Evolutionary conservation across 192 early-diverging fungal genomes (phyloP).

Genomic region (Obelidium mucronatum): DNA sequence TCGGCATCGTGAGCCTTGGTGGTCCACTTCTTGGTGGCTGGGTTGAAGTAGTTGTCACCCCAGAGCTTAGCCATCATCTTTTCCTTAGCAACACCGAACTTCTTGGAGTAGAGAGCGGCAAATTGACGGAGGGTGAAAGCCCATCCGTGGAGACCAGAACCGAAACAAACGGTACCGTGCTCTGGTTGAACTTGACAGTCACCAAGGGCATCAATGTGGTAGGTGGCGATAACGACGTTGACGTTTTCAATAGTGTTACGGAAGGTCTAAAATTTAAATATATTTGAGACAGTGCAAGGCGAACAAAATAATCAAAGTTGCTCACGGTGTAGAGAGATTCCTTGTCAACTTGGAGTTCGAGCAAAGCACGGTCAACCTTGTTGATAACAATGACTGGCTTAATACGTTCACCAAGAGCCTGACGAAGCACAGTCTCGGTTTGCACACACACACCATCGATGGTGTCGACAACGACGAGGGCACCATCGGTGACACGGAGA

Average conservation of each 20-base stretch:
- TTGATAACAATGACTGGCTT: conserved; percentile 98
- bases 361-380: conserved; percentile 98
- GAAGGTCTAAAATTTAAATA: conserved; percentile 78
- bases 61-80: conserved; percentile 97
- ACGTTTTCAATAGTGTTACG: conserved; percentile 94
- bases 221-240: conserved; percentile 98
- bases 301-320: background rate
- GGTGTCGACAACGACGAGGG: conserved; percentile 97
- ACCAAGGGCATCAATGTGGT: conserved; percentile 86
- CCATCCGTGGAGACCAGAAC: conserved; percentile 99
- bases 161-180: conserved; percentile 95
- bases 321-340: conserved; percentile 87
- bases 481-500: conserved; percentile 99
- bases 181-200: conserved; percentile 94
- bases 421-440: conserved; percentile 98
- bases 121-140: conserved; percentile 99
- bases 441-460: conserved; percentile 98
- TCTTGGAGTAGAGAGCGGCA: conserved; percentile 94
- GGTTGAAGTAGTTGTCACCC: conserved; percentile 99
- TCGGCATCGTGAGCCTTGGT: conserved; percentile 75
- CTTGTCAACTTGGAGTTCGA: conserved; percentile 95
- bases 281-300: background rate
- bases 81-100: conserved; percentile 94
- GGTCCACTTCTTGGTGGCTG: conserved; percentile 97
- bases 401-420: conserved; percentile 96